Conservation (phyloP, 345 rosid genomes). For the Ailanthus altissimus region DNA sequence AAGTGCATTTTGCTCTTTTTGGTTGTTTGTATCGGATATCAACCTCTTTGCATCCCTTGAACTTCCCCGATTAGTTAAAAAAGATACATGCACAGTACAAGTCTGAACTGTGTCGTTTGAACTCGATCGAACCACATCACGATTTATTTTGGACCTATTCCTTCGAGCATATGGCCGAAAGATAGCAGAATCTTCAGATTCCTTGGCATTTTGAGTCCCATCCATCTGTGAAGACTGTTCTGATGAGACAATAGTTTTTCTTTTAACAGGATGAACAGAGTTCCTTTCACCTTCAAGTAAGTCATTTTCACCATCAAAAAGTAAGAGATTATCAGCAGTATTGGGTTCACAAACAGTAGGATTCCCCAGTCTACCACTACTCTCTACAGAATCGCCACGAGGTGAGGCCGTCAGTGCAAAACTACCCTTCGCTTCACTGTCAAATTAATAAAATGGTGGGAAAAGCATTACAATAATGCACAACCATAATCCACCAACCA, state of each 20-base stretch:
- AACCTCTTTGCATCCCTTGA: conserved; percentile 59
- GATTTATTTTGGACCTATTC: conserved; percentile 81
- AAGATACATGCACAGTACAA: conserved; percentile 72
- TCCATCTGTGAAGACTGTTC: conserved; percentile 71
- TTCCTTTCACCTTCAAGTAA: conserved; percentile 58
- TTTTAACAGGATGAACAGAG: conserved; percentile 48
- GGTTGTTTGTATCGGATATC: conserved; percentile 54
- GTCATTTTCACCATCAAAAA: conserved; percentile 80
- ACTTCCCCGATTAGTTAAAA: conserved; percentile 51
- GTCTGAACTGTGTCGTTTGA: conserved; percentile 68
- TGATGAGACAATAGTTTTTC: conserved; percentile 52
- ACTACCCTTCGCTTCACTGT: conserved; percentile 96
- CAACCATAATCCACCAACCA: conserved; percentile 17
- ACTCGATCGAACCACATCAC: conserved; percentile 80
- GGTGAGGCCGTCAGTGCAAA: conserved; percentile 91
- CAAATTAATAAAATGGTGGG: conserved; percentile 28
- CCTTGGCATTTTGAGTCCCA: conserved; percentile 69
- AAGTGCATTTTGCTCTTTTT: conserved; percentile 54
- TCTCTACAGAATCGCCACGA: conserved; percentile 92
- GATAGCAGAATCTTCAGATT: conserved; percentile 96
- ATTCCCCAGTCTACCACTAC: conserved; percentile 88
- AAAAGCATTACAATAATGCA: conserved; percentile 23
- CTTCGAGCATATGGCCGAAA: conserved; percentile 97
- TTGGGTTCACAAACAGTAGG: conserved; percentile 77
- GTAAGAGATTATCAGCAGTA: conserved; percentile 82